Evolutionary conservation across 371 early-diverging fungal genomes (phyloP).

Genomic region (Phascolomyces articulosus): DNA sequence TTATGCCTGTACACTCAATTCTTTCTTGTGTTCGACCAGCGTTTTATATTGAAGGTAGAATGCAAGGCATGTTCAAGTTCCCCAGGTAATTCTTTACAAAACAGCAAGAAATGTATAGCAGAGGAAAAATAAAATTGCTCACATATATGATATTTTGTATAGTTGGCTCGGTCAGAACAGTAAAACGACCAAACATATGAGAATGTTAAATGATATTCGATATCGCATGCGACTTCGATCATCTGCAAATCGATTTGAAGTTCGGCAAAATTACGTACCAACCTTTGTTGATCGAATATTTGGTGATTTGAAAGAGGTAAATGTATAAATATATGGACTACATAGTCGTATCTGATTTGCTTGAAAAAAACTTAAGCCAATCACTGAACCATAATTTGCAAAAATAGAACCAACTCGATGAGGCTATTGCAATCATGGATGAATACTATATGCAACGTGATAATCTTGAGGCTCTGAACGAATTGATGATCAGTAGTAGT

Average conservation of each 20-base stretch:
- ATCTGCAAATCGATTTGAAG: slow-evolving; percentile 85
- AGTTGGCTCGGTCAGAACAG: slow-evolving; percentile 95
- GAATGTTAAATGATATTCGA: slow-evolving; percentile 83
- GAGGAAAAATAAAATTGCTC: not conserved
- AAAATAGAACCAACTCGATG: slow-evolving; percentile 64
- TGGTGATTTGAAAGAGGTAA: slow-evolving; percentile 61
- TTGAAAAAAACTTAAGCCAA: too few relatives aligned
- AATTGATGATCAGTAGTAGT: slow-evolving; percentile 68
- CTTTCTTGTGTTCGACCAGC: slow-evolving; percentile 91
- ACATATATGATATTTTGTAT: not conserved
- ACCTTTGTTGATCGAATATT: slow-evolving; percentile 69
- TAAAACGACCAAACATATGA: slow-evolving; percentile 71
- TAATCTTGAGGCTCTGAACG: slow-evolving; percentile 84
- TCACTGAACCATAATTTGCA: too few relatives aligned
- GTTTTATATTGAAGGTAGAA: slow-evolving; percentile 72
- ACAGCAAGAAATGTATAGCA: too few relatives aligned
- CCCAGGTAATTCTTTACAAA: slow-evolving; percentile 42
- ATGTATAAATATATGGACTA: too few relatives aligned
- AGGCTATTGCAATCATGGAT: slow-evolving; percentile 87
- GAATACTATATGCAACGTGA: slow-evolving; percentile 89
- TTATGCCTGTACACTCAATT: slow-evolving; percentile 92
- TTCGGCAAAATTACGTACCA: slow-evolving; percentile 86
- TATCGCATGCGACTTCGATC: slow-evolving; percentile 80
- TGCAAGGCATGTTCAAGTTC: slow-evolving; percentile 41
- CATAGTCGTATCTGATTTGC: too few relatives aligned